Base-by-base conservation (phyloP, 768 basidiomycete species). In the Tylopilus cervinicoccineus region DNA sequence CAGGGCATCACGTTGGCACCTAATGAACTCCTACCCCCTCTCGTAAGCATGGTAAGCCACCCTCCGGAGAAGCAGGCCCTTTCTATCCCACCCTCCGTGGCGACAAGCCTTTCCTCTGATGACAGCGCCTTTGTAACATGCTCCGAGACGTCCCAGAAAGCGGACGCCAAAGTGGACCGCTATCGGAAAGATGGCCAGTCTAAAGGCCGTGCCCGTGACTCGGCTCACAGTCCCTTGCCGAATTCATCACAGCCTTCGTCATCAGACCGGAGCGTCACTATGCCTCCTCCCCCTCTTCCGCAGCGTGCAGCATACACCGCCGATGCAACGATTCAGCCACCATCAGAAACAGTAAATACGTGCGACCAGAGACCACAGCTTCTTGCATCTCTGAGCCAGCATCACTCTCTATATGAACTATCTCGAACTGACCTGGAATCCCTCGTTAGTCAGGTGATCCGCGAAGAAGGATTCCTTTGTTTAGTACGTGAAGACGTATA, bases 401-500 rank as follows among this genome's bases (percentile, higher is more conserved):
- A 68, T 17, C 69, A 76, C 0, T 67, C 68, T 1, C 55, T 88
- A n/a, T 83, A 86, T 53, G 65, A 76, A 43, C 63, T 87, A 23
- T 63, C 84, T 20, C 69, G 64, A 28, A 48, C 64, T 11, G 71
- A 76, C 7, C 74, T 89, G 12, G 84, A 87, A 57, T 65, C 66
- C 38, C 61, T 84, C 3, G 74, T 88, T 16, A 72, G 75, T 11
- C 74, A 81, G 23, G 75, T 88, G 20, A 72, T 88, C 16, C 76
- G 80, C 45, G 86, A 89, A 62, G 82, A 93, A 44, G 82, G 90
- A 7, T 92, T 96, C 60, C 66, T 75, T 12, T 76, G 78, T 54
- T 73, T 97, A 78, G 91, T 88, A 57, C 78, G 27, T 10, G 24
- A 45, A 47, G 54, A 34, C 9, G 19, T 4, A 14, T 40, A 23